These are phyloP conservation scores for Arachis stenosperma DNA, from an alignment of 306 rosid species.

Conservation along the genomic window DNA sequence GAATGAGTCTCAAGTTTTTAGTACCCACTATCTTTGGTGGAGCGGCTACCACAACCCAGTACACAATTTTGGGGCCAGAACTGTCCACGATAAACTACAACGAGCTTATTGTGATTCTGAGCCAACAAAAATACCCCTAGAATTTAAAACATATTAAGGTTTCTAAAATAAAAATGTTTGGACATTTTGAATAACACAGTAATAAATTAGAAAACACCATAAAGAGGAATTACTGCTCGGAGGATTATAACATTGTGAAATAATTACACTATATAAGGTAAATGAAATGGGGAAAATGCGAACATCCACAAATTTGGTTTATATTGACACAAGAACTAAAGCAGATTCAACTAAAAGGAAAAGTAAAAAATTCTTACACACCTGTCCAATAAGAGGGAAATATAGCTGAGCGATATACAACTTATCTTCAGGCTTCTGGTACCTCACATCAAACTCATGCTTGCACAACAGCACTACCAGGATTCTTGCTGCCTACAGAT, in stretches of 20 bases:
- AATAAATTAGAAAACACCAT: neutral
- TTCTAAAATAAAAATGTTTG: too few relatives aligned
- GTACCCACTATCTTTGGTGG: too few relatives aligned
- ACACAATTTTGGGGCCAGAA: too few relatives aligned
- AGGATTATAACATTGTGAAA: neutral
- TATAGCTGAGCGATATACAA: slow-evolving; percentile 96
- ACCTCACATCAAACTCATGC: slow-evolving; percentile 97
- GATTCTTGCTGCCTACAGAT: slow-evolving; percentile 86
- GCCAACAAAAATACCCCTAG: too few relatives aligned
- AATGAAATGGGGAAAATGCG: neutral
- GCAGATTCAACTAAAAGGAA: slow-evolving; percentile 3
- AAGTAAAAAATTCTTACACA: slow-evolving; percentile 8
- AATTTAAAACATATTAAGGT: too few relatives aligned
- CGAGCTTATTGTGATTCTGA: too few relatives aligned
- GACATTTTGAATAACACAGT: neutral
- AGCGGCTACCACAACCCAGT: too few relatives aligned
- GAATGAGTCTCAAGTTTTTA: neutral
- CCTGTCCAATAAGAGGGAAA: slow-evolving; percentile 97
- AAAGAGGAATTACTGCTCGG: neutral
- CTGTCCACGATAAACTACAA: too few relatives aligned
- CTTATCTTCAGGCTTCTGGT: slow-evolving; percentile 98
- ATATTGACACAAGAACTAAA: slow-evolving; percentile 1
- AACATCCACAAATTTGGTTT: slow-evolving; percentile 1
- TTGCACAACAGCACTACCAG: slow-evolving; percentile 94
- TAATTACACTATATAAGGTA: neutral